A percentile compares a stretch with the other conserved stretches of the same genome.
These are phyloP conservation scores for Geotrichum cucujoidarum DNA, from an alignment of 1,139 yeast species.

Conservation along the genomic window DNA sequence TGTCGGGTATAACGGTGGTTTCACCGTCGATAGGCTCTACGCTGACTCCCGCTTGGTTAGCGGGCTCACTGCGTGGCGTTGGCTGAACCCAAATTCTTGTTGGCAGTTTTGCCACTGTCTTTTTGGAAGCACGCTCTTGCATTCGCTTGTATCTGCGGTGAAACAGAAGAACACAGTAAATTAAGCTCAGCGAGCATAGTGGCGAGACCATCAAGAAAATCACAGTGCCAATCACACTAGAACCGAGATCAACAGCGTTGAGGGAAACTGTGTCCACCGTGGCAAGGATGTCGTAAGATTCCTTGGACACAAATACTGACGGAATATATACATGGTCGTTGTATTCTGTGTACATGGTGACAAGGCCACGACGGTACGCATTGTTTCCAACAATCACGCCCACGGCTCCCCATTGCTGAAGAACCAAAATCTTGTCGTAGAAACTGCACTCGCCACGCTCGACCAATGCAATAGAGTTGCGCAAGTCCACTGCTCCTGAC, in stretches of 20 bases:
- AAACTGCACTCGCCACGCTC: conserved; percentile 40
- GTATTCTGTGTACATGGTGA: conserved; percentile 38
- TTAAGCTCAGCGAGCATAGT: conserved; percentile 38
- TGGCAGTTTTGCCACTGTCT: conserved; percentile 38
- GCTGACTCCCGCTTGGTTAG: background rate
- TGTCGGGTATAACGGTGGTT: background rate
- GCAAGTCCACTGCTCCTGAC: conserved; percentile 26
- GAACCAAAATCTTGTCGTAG: conserved; percentile 36
- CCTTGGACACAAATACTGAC: conserved; percentile 37
- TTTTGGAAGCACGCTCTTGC: conserved; percentile 38
- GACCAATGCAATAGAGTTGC: conserved; percentile 35
- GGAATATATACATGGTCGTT: conserved; percentile 36
- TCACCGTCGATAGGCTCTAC: background rate
- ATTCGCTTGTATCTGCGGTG: conserved; percentile 37
- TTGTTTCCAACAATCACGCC: conserved; percentile 43
- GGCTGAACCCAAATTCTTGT: conserved; percentile 34
- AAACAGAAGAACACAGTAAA: conserved; percentile 36
- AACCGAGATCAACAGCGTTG: conserved; percentile 31
- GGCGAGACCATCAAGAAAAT: conserved; percentile 41
- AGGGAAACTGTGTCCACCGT: conserved; percentile 31
- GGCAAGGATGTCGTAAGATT: conserved; percentile 33
- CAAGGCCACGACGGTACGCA: conserved; percentile 33
- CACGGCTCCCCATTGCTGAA: conserved; percentile 39
- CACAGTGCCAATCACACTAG: conserved; percentile 37
- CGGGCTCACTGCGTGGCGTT: background rate